A percentile compares a stretch with the other conserved stretches of the same genome.
Evolutionary conservation across 257 asterid genomes (phyloP).

Genomic region (Verbascum thapsus): DNA sequence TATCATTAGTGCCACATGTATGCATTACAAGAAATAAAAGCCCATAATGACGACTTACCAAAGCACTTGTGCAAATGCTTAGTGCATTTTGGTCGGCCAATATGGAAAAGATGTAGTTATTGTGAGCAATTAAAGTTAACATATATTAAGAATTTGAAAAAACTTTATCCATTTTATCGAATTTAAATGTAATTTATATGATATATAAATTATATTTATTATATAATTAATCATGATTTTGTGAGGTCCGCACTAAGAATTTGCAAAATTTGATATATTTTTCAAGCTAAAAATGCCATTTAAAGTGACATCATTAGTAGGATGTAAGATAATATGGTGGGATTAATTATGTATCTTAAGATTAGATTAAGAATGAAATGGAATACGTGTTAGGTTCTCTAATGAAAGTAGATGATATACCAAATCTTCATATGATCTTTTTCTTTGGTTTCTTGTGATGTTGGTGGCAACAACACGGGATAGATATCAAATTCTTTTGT

Average conservation of each 20-base stretch:
- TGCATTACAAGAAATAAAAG: background rate
- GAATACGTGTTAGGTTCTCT: constrained; percentile 17
- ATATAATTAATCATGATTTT: too few species aligned
- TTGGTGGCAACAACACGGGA: constrained; percentile 18
- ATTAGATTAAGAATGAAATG: constrained; percentile 30
- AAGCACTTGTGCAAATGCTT: constrained; percentile 25
- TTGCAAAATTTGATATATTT: background rate
- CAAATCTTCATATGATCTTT: constrained; percentile 25
- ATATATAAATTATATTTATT: too few species aligned
- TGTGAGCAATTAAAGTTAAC: background rate
- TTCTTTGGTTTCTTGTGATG: constrained; percentile 1
- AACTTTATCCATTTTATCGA: too few species aligned
- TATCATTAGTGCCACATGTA: constrained; percentile 14
- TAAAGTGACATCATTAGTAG: background rate
- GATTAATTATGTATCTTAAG: constrained; percentile 17
- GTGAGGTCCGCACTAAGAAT: too few species aligned
- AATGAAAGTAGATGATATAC: constrained; percentile 11
- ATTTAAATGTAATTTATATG: too few species aligned
- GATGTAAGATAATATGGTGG: constrained; percentile 4
- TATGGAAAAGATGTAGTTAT: constrained; percentile 16
- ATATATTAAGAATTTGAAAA: background rate
- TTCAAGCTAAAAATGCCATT: constrained; percentile 18
- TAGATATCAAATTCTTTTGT: background rate
- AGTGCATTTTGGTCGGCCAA: constrained; percentile 44
- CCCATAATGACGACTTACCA: background rate